phyloP scores from a whole-genome alignment of 139 green algal genomes.

The Edaphochlamys debaryana region DNA sequence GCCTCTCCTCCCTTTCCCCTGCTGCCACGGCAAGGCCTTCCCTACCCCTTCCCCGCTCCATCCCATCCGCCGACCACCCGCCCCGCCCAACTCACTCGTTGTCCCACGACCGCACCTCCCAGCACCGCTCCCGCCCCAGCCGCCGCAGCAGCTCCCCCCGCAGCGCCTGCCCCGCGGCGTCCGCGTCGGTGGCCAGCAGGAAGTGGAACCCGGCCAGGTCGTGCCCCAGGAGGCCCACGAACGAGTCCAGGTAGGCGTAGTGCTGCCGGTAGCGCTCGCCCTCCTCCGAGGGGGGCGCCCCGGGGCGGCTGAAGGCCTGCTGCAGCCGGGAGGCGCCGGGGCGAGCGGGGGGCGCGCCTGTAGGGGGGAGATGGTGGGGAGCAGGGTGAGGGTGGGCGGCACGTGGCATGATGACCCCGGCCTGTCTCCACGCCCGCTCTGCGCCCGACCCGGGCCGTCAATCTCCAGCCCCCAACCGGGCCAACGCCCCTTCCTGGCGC shows the following conservation, averaged over 20 bases:
- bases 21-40: too few relatives aligned
- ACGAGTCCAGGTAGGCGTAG: slow-evolving; percentile 85
- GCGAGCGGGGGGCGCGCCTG: not conserved
- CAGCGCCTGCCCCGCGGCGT: slow-evolving; percentile 83
- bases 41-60: too few relatives aligned
- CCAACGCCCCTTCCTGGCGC: too few relatives aligned
- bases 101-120: slow-evolving; percentile 70
- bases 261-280: slow-evolving; percentile 59
- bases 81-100: slow-evolving; percentile 5
- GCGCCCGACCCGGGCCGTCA: too few relatives aligned
- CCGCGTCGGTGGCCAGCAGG: slow-evolving; percentile 85
- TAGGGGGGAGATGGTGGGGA: not conserved
- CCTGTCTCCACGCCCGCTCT: too few relatives aligned
- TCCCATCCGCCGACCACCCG: too few relatives aligned
- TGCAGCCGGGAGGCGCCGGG: too few relatives aligned
- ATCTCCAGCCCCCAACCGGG: too few relatives aligned
- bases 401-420: too few relatives aligned
- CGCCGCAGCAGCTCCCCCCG: slow-evolving; percentile 88
- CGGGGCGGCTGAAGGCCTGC: not conserved
- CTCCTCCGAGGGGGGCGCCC: not conserved
- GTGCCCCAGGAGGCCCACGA: slow-evolving; percentile 56
- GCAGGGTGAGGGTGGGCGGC: too few relatives aligned
- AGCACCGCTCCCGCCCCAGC: slow-evolving; percentile 85
- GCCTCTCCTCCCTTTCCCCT: too few relatives aligned
- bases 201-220: slow-evolving; percentile 51